phyloP scores from a whole-genome alignment of 2,329 filamentous ascomycete species.

The Cladosporium sp. region DNA sequence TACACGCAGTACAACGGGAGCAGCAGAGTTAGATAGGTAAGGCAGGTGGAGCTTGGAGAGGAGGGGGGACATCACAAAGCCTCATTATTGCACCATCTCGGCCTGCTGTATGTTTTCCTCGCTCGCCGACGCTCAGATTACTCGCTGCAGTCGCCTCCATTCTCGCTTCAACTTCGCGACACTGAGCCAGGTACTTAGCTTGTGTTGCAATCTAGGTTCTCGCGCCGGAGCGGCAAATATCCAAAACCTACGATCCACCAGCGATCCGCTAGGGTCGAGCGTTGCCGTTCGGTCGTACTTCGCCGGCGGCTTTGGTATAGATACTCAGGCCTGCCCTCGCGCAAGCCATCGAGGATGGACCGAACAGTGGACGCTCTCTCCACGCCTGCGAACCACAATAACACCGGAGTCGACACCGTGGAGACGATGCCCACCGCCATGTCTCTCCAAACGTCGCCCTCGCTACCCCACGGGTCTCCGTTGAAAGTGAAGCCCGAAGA shows the following conservation, averaged over 20 bases:
- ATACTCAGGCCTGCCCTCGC: conserved; percentile 13
- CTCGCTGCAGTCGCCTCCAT: background rate
- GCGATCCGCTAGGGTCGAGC: background rate
- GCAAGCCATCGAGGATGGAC: conserved; percentile 16
- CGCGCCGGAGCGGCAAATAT: conserved; percentile 8
- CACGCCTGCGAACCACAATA: conserved; percentile 11
- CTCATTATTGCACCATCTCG: background rate
- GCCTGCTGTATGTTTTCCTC: background rate
- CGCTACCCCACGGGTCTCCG: conserved; percentile 37
- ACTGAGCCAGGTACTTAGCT: conserved; percentile 1
- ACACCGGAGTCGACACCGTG: conserved; percentile 8
- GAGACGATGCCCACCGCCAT: conserved; percentile 22
- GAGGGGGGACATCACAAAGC: background rate
- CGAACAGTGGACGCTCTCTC: conserved; percentile 15
- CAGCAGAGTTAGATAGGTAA: background rate
- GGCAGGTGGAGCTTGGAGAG: background rate
- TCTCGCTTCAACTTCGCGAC: conserved; percentile 17
- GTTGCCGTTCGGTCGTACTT: conserved; percentile 14
- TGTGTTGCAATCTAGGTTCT: conserved; percentile 13
- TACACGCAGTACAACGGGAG: background rate
- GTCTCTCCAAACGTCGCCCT: conserved; percentile 14
- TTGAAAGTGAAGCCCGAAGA: conserved; percentile 47
- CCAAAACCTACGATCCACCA: conserved; percentile 9
- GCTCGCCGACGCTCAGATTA: background rate
- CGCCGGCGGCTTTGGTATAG: conserved; percentile 4